Base-by-base conservation (phyloP, 495 filamentous ascomycete species). In the Massariosphaeria phaeospora region DNA sequence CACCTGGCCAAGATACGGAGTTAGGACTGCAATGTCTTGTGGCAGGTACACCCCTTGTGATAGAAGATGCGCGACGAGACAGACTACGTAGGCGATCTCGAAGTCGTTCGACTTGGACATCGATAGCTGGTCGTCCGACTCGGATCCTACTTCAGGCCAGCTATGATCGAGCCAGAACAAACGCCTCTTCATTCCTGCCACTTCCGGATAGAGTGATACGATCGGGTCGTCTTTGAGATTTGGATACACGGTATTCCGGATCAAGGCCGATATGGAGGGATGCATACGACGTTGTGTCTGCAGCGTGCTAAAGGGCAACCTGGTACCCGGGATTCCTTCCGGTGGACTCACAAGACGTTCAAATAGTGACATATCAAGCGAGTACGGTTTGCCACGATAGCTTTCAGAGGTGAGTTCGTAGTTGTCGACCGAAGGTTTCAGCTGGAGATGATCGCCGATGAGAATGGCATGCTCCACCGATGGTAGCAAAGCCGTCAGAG, bases 81-180 rank as follows among this genome's bases (percentile, higher is more conserved):
- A 73, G 31, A 74, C 70, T 0, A 76, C 75, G 77, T 93, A 81
- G 0, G 83, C 72, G 3, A 88, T 70, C 65, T 95, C 89, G 36
- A 72, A 81, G 4, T 72, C 67, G 63, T 93, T 93, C 39, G 76
- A 80, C 26, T 82, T 76, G 0, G 85, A 89, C 13, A 33, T 34
- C 13, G 71, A 67, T 31, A 70, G 64, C 0, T 69, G 61, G 21
- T 66, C 27, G 21, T 72, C 61, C 30, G 57, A 63, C 12, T 70
- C 72, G 15, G 61, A 52, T 5, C 64, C 67, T 24, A 72, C 77
- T 60, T 93, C 86, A 0, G 48, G 72, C 1, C 76, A 23, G 0
- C 72, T 62, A 61, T 93, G 88, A 60, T 90, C 75, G 12, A 91
- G 67, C 88, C 87, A 95, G 57, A 82, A 93, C 0, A 91, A 63